Evolutionary conservation across 164 flowering plant genomes (phyloP).

Genomic region (Magnolia sinica): DNA sequence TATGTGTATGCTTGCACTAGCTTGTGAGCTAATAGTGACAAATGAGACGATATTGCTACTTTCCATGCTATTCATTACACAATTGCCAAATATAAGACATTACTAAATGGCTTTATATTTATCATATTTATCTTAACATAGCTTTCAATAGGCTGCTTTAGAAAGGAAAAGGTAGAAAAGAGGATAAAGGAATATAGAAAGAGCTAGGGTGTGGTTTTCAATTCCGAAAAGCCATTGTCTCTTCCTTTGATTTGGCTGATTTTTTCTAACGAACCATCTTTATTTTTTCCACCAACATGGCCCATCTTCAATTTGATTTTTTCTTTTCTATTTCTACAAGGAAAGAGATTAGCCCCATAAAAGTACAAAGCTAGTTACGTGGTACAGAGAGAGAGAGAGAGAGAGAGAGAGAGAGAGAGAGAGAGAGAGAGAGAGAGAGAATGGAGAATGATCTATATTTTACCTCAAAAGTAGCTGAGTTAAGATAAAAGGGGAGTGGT

Average conservation of each 20-base stretch:
- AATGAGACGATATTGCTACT: neutral
- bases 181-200: neutral
- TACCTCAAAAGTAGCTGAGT: neutral
- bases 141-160: neutral
- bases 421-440: too few relatives aligned
- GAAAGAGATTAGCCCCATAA: neutral
- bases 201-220: neutral
- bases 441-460: neutral
- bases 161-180: neutral
- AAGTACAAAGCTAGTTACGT: neutral
- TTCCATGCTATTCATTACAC: neutral
- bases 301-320: neutral
- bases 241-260: too few relatives aligned
- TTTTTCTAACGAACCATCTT: neutral
- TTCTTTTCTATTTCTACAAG: neutral
- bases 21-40: neutral
- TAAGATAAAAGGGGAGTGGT: slow-evolving; percentile 4
- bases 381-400: neutral
- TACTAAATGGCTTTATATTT: neutral
- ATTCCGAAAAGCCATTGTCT: neutral
- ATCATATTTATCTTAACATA: neutral
- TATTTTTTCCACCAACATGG: neutral
- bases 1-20: neutral
- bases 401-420: too few relatives aligned
- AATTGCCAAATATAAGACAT: neutral